Evolutionary conservation across 495 filamentous ascomycete species (phyloP).

Genomic region (Barbatosphaeria neglecta): DNA sequence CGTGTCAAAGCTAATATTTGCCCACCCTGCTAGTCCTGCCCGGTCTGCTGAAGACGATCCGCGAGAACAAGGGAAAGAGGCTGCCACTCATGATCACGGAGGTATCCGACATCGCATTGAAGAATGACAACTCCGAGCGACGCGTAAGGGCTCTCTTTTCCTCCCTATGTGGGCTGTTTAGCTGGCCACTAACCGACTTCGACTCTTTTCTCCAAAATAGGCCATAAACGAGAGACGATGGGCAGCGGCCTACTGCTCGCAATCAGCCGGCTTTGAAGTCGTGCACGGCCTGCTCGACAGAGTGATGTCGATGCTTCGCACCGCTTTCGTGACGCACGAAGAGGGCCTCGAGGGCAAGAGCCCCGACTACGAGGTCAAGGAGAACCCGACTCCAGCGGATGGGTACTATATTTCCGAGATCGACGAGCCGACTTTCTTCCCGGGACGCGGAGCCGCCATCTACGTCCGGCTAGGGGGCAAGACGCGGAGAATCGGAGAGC

Average conservation of each 20-base stretch:
- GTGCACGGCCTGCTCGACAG: constrained; percentile 92
- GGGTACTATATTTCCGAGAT: constrained; percentile 91
- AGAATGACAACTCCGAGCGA: constrained; percentile 66
- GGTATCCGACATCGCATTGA: constrained; percentile 82
- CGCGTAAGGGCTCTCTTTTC: constrained; percentile 57
- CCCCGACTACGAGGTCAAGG: constrained; percentile 33
- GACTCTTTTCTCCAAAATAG: too few species aligned
- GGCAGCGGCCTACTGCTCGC: constrained; percentile 89
- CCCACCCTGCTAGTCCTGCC: constrained; percentile 45
- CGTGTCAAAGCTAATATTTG: not conserved
- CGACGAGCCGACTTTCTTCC: constrained; percentile 83
- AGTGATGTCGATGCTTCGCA: constrained; percentile 83
- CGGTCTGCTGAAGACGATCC: constrained; percentile 85
- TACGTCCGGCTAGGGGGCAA: constrained; percentile 60
- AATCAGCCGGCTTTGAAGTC: constrained; percentile 90
- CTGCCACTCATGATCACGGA: constrained; percentile 93
- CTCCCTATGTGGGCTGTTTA: not conserved
- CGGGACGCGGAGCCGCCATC: constrained; percentile 76
- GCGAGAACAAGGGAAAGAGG: constrained; percentile 84
- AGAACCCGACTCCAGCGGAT: constrained; percentile 41
- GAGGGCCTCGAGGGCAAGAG: constrained; percentile 50
- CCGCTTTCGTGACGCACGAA: constrained; percentile 63
- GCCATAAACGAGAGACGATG: constrained; percentile 75
- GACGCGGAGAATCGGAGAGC: constrained; percentile 63
- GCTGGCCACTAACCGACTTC: not conserved